Conservation (phyloP, 345 rosid genomes). For the Psidium friedrichsthalianum region DNA sequence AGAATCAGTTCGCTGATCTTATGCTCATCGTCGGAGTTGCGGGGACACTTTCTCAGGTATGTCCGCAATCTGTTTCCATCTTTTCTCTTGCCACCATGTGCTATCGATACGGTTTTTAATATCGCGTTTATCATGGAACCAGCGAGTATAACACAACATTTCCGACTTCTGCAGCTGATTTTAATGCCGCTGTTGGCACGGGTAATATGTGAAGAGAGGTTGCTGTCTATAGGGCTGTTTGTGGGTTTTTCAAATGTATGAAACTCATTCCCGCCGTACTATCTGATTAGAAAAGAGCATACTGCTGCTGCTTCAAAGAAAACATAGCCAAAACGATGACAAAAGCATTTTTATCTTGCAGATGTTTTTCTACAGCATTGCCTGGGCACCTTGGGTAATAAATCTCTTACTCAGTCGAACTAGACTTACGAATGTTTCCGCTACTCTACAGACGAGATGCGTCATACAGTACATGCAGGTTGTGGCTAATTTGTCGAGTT, state of each 20-base stretch:
- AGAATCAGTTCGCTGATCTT: constrained; percentile 69
- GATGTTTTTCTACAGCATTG: constrained; percentile 50
- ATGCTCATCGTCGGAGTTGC: constrained; percentile 40
- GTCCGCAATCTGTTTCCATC: not conserved
- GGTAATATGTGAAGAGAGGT: constrained; percentile 41
- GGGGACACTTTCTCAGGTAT: constrained; percentile 57
- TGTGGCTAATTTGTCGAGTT: not conserved
- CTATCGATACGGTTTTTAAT: not conserved
- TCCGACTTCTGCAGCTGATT: constrained; percentile 42
- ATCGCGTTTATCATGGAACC: not conserved
- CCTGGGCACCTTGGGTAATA: constrained; percentile 83
- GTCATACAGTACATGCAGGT: not conserved
- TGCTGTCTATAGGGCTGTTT: constrained; percentile 68
- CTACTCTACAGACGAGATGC: not conserved
- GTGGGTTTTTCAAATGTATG: constrained; percentile 29
- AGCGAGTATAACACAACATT: not conserved
- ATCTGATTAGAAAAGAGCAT: not conserved
- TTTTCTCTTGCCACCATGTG: not conserved
- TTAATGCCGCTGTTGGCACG: constrained; percentile 57
- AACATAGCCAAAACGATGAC: not conserved
- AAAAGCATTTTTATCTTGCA: constrained; percentile 20
- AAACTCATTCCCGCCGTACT: not conserved
- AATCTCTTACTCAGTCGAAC: not conserved
- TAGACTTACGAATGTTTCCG: not conserved
- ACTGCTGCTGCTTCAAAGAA: not conserved